Conservation (phyloP, 305 asterid species). For the Lippia alba region DNA sequence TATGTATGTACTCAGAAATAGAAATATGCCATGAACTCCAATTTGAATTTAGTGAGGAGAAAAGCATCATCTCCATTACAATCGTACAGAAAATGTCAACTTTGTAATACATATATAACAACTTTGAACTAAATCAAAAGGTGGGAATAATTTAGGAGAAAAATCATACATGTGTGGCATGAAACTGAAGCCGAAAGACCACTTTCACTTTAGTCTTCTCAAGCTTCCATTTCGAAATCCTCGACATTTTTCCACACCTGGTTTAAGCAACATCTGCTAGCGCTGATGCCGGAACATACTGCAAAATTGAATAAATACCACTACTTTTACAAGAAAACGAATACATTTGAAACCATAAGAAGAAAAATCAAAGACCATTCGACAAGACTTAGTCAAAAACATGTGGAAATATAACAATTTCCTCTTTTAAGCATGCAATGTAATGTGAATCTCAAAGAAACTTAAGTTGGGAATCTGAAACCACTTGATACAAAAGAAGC, state of each 20-base stretch:
- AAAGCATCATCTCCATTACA: not conserved
- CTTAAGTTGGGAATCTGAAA: slow-evolving; percentile 7
- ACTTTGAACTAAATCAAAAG: not conserved
- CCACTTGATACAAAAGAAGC: slow-evolving; percentile 12
- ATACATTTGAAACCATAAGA: not conserved
- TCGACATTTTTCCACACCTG: slow-evolving; percentile 72
- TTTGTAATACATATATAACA: not conserved
- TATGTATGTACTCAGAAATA: no score
- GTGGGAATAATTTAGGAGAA: slow-evolving; percentile 22
- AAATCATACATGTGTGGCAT: slow-evolving; percentile 86
- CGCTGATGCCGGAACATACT: slow-evolving; percentile 15
- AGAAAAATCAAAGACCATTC: not conserved
- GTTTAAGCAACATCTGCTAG: slow-evolving; percentile 52
- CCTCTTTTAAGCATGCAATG: slow-evolving; percentile 16
- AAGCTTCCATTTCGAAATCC: slow-evolving; percentile 94
- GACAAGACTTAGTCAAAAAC: slow-evolving; percentile 20
- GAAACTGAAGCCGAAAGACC: slow-evolving; percentile 98
- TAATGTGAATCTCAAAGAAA: slow-evolving; percentile 11
- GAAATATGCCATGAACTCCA: no score
- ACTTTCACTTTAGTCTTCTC: slow-evolving; percentile 98
- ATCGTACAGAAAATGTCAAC: not conserved
- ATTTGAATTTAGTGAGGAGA: not conserved
- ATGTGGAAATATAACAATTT: slow-evolving; percentile 25
- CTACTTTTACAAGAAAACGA: not conserved
- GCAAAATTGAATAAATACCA: slow-evolving; percentile 33